Evolutionary conservation across 371 early-diverging fungal species (phyloP).

Genomic region (Mortierella sp.): DNA sequence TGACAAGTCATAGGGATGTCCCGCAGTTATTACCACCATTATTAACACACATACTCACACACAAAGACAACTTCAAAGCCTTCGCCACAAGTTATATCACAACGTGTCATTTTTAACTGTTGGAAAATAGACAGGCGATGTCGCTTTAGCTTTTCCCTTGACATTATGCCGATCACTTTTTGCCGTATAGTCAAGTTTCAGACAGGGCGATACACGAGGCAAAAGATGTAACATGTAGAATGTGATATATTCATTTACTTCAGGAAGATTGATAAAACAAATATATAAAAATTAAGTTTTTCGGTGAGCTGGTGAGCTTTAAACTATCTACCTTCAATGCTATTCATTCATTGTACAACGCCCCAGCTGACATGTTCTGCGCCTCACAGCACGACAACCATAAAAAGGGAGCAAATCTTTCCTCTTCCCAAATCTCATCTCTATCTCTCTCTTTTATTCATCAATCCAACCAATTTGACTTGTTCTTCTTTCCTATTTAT

Average conservation of each 20-base stretch:
- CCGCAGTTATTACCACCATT: not conserved
- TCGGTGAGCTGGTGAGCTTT: too few species aligned
- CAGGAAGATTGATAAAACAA: too few species aligned
- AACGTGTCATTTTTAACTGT: not conserved
- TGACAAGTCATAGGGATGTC: not conserved
- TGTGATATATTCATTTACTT: too few species aligned
- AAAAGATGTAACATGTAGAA: too few species aligned
- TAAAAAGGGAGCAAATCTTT: not conserved
- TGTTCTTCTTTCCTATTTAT: not conserved
- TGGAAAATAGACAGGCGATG: not conserved
- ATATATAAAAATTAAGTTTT: too few species aligned
- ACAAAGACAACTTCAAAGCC: not conserved
- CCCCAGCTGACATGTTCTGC: not conserved
- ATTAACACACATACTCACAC: too few species aligned
- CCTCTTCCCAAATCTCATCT: not conserved
- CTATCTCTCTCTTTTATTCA: not conserved
- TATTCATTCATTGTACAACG: not conserved
- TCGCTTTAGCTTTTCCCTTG: not conserved
- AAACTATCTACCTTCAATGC: too few species aligned
- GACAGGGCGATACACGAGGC: too few species aligned
- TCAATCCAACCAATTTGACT: not conserved
- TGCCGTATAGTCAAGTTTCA: not conserved
- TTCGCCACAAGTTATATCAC: not conserved
- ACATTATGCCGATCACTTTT: not conserved
- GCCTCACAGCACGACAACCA: not conserved